Base-by-base conservation (phyloP, 306 rosid species). In the Sicyos edulis region DNA sequence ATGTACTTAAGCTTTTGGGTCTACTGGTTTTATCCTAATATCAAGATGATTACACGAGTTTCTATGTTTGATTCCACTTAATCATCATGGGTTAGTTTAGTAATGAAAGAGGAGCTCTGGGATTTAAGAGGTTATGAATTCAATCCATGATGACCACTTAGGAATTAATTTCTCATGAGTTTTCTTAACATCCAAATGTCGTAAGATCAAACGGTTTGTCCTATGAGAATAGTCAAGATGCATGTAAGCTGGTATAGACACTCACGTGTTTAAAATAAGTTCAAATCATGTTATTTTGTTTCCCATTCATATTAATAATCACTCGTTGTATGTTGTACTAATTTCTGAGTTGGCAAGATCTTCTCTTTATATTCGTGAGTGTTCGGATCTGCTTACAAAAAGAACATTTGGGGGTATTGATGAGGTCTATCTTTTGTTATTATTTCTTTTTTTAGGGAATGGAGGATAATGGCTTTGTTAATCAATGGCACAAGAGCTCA, bases 401-500 rank as follows among this genome's bases (percentile, higher is more conserved):
- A 60, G 44, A 44, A 60, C 26, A 29, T 29, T 37, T 37, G 5
- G 44, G 10, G 52, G 16, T 52, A 64, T 40, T 64, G 52, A 19
- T 34, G 51, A 40, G 15, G 51, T 4, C 9, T 37, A 8, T 10
- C 44, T 7, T 37, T 62, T 45, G 49, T 21, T 20, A 21, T 6
- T 66, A 0, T 42, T 24, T n/a, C 19, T 37, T 42, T 64, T 79
- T 42, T 68, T 81, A 88, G 96, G 91, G 85, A 72, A 78, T 90
- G 78, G 92, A 86, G 75, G 96, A 88, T 77, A 84, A 84, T 59
- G 76, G 59, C 77, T 83, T 82, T 74, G 81, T 79, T 32, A 83
- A 84, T 45, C 91, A 86, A 53, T 88, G 89, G 92, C 86, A 83
- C 75, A 77, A 85, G 79, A 80, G 69, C 85, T 82, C 87, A 54